A percentile compares a stretch with the other conserved stretches of the same genome.
Conservation (phyloP, 164 flowering plant species). For the Piper betle region DNA sequence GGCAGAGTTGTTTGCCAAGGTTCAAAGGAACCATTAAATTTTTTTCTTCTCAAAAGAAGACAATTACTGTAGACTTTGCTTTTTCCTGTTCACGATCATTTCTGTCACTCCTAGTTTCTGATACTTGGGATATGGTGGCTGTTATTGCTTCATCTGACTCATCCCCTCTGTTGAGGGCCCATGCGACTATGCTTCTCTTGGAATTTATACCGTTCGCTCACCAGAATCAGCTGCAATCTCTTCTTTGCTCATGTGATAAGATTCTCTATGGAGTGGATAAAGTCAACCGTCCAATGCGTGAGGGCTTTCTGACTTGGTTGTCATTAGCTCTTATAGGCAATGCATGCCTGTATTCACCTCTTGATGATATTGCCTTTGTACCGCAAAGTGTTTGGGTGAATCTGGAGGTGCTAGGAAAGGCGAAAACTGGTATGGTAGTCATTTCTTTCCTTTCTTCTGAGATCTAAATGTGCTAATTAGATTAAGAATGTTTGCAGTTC, state of each 20-base stretch:
- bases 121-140: slow-evolving; percentile 70
- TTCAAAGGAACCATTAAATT: slow-evolving; percentile 14
- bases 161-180: slow-evolving; percentile 41
- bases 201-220: slow-evolving; percentile 50
- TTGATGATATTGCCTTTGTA: slow-evolving; percentile 64
- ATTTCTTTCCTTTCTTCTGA: background rate
- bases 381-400: slow-evolving; percentile 68
- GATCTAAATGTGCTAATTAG: background rate
- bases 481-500: too few relatives aligned
- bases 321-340: slow-evolving; percentile 64
- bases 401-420: slow-evolving; percentile 44
- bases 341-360: slow-evolving; percentile 58
- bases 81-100: slow-evolving; percentile 29
- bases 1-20: slow-evolving; percentile 48
- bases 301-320: slow-evolving; percentile 42
- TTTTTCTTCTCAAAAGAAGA: slow-evolving; percentile 8
- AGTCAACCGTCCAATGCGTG: slow-evolving; percentile 30
- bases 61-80: slow-evolving; percentile 16
- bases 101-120: slow-evolving; percentile 38
- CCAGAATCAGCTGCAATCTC: slow-evolving; percentile 44
- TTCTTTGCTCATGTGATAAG: slow-evolving; percentile 53
- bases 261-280: slow-evolving; percentile 43
- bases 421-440: slow-evolving; percentile 39
- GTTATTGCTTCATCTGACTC: slow-evolving; percentile 54
- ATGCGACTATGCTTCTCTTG: slow-evolving; percentile 52